Percentiles rank a stretch among this genome's conserved stretches.
Conservation (phyloP, 2,329 filamentous ascomycete species). For the Diaporthe helianthi region DNA sequence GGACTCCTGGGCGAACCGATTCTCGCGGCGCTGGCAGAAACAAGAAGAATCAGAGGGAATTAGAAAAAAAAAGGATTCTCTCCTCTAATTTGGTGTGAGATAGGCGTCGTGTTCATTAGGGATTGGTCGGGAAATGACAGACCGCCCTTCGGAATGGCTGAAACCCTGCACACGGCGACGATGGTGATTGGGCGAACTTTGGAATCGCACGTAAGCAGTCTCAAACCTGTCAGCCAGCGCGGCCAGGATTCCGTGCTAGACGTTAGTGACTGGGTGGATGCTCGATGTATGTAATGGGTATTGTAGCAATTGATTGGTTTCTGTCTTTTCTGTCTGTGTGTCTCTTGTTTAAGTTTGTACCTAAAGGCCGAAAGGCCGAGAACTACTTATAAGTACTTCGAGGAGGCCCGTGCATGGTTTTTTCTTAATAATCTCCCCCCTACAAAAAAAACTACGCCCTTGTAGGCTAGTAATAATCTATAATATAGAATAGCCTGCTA, state of each 20-base stretch:
- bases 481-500: no score
- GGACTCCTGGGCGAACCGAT: background rate
- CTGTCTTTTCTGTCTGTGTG: no score
- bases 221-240: conserved; percentile 22
- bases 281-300: no score
- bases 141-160: conserved; percentile 25
- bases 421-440: no score
- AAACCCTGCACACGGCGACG: conserved; percentile 27
- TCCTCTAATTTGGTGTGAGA: conserved; percentile 26
- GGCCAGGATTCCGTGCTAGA: conserved; percentile 11
- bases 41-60: conserved; percentile 15
- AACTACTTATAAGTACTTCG: no score
- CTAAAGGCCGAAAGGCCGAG: no score
- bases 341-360: no score
- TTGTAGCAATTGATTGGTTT: no score
- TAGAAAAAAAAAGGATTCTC: background rate
- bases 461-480: no score
- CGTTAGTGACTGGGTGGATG: conserved; percentile 20
- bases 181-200: conserved; percentile 17
- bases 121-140: conserved; percentile 28
- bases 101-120: conserved; percentile 29
- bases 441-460: no score
- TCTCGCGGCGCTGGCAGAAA: background rate
- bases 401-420: no score
- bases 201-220: conserved; percentile 17